A percentile compares a stretch with the other conserved stretches of the same genome.
Evolutionary conservation across 2,329 filamentous ascomycete species (phyloP).

Genomic region (Tolypocladium inflatum): DNA sequence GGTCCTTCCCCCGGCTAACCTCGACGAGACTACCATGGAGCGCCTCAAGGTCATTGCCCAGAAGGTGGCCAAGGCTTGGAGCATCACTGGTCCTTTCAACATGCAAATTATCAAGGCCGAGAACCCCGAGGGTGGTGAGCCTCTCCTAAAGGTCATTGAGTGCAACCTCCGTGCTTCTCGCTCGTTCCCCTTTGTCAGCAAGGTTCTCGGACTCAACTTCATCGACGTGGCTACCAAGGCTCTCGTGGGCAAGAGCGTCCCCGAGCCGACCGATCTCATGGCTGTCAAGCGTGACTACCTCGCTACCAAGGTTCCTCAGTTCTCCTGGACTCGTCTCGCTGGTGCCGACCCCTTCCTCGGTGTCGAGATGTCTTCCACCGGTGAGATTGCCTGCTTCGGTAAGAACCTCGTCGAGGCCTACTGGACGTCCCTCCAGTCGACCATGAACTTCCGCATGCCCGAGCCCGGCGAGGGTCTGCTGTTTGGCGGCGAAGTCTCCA

Average conservation of each 20-base stretch:
- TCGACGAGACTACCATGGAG: conserved; percentile 68
- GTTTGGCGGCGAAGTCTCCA: conserved; percentile 74
- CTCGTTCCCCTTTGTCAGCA: conserved; percentile 97
- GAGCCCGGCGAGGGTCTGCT: conserved; percentile 92
- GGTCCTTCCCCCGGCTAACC: conserved; percentile 74
- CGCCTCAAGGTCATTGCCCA: conserved; percentile 91
- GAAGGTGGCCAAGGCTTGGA: conserved; percentile 96
- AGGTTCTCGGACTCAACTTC: conserved; percentile 94
- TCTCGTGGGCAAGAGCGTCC: conserved; percentile 75
- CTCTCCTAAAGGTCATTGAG: conserved; percentile 88
- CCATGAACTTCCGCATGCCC: conserved; percentile 98
- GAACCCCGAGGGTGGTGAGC: conserved; percentile 62
- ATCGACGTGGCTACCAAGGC: conserved; percentile 93
- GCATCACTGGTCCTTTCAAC: conserved; percentile 97
- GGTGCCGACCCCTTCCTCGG: conserved; percentile 96
- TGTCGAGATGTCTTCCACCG: conserved; percentile 94
- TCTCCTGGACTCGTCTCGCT: conserved; percentile 96
- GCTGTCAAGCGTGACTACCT: conserved; percentile 79
- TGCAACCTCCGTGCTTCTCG: conserved; percentile 96
- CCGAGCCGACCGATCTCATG: conserved; percentile 83
- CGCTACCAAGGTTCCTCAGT: conserved; percentile 96
- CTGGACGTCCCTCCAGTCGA: conserved; percentile 91
- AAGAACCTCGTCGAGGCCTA: conserved; percentile 94
- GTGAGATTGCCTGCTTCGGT: conserved; percentile 98
- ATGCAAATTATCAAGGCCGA: conserved; percentile 99